phyloP scores from a whole-genome alignment of 495 filamentous ascomycete genomes.

The Hapsidospora chrysogenum region DNA sequence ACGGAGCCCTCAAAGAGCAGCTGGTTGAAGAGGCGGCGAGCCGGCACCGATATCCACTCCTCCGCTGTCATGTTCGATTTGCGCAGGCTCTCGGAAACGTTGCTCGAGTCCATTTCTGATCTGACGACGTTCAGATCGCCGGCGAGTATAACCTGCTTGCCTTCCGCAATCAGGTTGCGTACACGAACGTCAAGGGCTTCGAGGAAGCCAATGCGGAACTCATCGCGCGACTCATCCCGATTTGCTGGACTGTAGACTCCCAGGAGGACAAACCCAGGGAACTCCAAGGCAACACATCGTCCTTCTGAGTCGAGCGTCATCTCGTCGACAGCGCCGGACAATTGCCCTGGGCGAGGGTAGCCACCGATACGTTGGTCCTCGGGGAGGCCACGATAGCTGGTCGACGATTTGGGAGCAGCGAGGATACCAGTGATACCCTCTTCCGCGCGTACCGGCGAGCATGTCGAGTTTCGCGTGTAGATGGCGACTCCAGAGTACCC shows the following conservation, averaged over 20 bases:
- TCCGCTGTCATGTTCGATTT: constrained; percentile 43
- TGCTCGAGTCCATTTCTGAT: constrained; percentile 56
- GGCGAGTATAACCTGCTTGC: constrained; percentile 68
- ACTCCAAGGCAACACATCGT: constrained; percentile 82
- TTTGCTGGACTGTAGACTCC: constrained; percentile 83
- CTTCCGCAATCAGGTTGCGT: constrained; percentile 63
- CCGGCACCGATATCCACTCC: constrained; percentile 49
- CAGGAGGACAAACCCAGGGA: constrained; percentile 85
- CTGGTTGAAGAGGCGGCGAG: constrained; percentile 76
- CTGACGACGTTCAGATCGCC: constrained; percentile 86
- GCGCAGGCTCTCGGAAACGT: constrained; percentile 47
- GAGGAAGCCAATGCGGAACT: constrained; percentile 68
- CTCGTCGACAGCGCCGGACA: constrained; percentile 48
- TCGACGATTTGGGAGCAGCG: constrained; percentile 55
- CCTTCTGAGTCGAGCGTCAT: constrained; percentile 74
- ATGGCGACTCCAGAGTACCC: constrained; percentile 96
- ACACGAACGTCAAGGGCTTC: constrained; percentile 65
- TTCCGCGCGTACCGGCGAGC: constrained; percentile 79
- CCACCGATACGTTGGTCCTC: constrained; percentile 77
- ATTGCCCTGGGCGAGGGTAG: constrained; percentile 57
- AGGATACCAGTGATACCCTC: constrained; percentile 82
- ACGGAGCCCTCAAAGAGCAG: constrained; percentile 58
- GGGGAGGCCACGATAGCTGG: constrained; percentile 61
- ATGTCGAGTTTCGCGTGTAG: constrained; percentile 80
- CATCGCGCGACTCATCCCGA: constrained; percentile 67